Base-by-base conservation (phyloP, 495 filamentous ascomycete species). In the Annulohypoxylon bovei region DNA sequence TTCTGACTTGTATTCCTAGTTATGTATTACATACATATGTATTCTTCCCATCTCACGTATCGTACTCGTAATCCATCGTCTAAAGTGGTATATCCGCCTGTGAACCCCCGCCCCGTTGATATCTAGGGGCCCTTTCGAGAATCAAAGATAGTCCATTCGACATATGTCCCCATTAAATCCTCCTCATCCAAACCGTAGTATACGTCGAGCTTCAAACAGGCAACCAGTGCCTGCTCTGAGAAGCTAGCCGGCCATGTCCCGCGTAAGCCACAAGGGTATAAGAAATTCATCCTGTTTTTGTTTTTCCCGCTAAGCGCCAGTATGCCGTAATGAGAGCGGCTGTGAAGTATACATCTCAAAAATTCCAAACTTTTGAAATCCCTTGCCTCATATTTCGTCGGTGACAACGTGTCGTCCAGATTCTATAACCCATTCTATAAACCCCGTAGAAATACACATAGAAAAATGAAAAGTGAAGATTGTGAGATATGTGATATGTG, bases 401-500 rank as follows among this genome's bases (percentile, higher is more conserved):
- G 70, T 61, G 65, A 68, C 64, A 68, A 68, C 70, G 22, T 53
- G 54, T 65, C 52, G 37, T 54, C 64, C 14, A 69, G 46, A 58
- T 60, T 70, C 67, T 70, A 70, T 64, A 60, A 65, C 60, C 67
- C 67, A 39, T 52, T 64, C 60, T 60, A 64, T 64, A 44, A 39
- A 53, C 22, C 40, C 62, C 25, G 9, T 22, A 27, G 46, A 58
- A 46, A 62, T 25, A 58, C 6, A 44, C 11, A 25, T 46, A 42
- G 35, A 54, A 22, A 25, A 40, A 22, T 7, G 11, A 56, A n/a
- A 40, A 18, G 32, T 60, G 23, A 4, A 54, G 4, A 63, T 11
- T 6, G 11, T 42, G 28, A 23, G 40, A 61, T 30, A 53, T 59
- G 56, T 68, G 33, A 58, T 65, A 42, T 50, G 28, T 28, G 7